Percentiles rank a stretch among this genome's conserved stretches.
These are phyloP conservation scores for Huntiella bhutanensis DNA, from an alignment of 2,329 filamentous ascomycete genomes.

Conservation along the genomic window DNA sequence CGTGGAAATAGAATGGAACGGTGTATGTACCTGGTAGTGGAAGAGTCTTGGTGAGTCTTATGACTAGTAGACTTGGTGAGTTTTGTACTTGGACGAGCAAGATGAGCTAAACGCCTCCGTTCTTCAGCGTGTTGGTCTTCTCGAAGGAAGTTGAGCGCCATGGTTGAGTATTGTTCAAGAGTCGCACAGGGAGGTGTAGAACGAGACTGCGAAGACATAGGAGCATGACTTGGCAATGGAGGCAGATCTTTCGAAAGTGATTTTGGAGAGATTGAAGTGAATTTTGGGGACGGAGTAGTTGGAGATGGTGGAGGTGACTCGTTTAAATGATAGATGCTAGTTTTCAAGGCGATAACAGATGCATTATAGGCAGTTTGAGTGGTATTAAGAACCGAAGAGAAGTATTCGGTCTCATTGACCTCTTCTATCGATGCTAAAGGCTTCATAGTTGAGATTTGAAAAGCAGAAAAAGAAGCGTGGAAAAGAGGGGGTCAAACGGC, in stretches of 20 bases:
- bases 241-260: neutral
- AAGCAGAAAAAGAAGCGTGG: neutral
- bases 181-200: constrained; percentile 2
- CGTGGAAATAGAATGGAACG: neutral
- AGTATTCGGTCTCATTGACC: constrained; percentile 10
- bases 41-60: constrained; percentile 5
- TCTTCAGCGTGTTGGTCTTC: neutral
- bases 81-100: constrained; percentile 2
- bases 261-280: neutral
- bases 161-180: constrained; percentile 5
- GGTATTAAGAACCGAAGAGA: constrained; percentile 6
- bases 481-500: neutral
- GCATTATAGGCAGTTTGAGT: constrained; percentile 7
- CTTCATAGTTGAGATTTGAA: constrained; percentile 5
- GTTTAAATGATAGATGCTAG: constrained; percentile 8
- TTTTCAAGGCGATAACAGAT: constrained; percentile 8
- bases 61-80: neutral
- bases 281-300: neutral
- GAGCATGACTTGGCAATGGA: neutral
- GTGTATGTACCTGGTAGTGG: neutral
- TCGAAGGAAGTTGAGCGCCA: neutral
- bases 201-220: neutral
- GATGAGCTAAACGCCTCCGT: neutral
- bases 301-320: constrained; percentile 3
- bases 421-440: constrained; percentile 7